Evolutionary conservation across 2,329 filamentous ascomycete genomes (phyloP).

Genomic region (Colletotrichum higginsianum): DNA sequence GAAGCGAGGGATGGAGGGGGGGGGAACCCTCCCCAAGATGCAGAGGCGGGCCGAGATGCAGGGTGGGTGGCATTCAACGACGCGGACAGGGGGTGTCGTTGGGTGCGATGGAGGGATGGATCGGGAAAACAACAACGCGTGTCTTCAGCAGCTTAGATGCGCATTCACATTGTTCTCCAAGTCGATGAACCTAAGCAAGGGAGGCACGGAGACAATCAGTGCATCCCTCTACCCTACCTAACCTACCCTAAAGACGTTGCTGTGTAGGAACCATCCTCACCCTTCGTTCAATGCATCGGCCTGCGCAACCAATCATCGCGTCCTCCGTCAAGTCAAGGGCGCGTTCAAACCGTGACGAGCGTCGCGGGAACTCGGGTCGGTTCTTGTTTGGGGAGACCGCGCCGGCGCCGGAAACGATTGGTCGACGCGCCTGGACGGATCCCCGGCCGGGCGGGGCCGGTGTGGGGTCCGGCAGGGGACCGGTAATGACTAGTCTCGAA

Average conservation of each 20-base stretch:
- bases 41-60: slow-evolving; percentile 21
- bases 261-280: background rate
- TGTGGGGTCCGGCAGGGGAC: background rate
- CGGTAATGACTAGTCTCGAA: slow-evolving; percentile 49
- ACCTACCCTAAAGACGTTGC: background rate
- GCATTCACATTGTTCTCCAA: background rate
- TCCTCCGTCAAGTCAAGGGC: background rate
- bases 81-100: background rate
- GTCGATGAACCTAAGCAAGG: background rate
- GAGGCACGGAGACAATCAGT: background rate
- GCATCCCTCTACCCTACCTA: background rate
- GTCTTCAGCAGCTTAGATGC: background rate
- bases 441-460: slow-evolving; percentile 32
- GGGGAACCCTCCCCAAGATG: background rate
- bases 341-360: background rate
- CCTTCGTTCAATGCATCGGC: background rate
- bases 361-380: background rate
- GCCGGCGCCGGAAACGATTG: slow-evolving; percentile 27
- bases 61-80: slow-evolving; percentile 5
- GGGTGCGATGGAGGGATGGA: background rate
- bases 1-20: slow-evolving; percentile 3
- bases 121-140: slow-evolving; percentile 3
- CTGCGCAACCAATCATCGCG: slow-evolving; percentile 18
- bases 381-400: slow-evolving; percentile 31
- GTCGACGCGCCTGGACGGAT: slow-evolving; percentile 19